A percentile compares a stretch with the other conserved stretches of the same genome.
Conservation (phyloP, 202 grass and related monocot species). For the Schoenoplectus triqueter region DNA sequence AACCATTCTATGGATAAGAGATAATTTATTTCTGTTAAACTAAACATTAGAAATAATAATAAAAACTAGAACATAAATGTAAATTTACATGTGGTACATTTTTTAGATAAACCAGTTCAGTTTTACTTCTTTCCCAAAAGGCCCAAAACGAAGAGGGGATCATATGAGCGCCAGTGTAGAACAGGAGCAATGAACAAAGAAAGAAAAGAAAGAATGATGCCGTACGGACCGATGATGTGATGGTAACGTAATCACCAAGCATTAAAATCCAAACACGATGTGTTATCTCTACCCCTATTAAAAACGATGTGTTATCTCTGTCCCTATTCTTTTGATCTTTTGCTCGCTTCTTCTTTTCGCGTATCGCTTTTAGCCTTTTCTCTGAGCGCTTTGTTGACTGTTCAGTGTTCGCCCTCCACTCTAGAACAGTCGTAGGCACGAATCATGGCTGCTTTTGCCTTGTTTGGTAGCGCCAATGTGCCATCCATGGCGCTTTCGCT, state of each 20-base stretch:
- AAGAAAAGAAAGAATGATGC: neutral
- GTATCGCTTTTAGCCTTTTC: neutral
- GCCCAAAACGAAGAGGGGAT: neutral
- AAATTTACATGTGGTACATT: too few relatives aligned
- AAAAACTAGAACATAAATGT: too few relatives aligned
- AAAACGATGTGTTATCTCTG: neutral
- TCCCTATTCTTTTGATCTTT: neutral
- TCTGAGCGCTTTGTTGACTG: constrained; percentile 4
- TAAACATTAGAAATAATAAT: too few relatives aligned
- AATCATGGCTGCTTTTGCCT: neutral
- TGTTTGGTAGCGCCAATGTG: constrained; percentile 1
- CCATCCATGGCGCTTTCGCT: neutral
- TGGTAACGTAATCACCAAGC: constrained; percentile 49
- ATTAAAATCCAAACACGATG: constrained; percentile 31
- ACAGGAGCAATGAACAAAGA: constrained; percentile 1
- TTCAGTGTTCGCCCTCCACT: constrained; percentile 8
- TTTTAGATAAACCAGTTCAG: too few relatives aligned
- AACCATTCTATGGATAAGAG: too few relatives aligned
- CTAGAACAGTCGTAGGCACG: too few relatives aligned
- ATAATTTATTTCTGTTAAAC: too few relatives aligned
- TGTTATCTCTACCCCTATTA: too few relatives aligned
- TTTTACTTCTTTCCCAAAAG: too few relatives aligned
- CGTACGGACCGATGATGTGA: constrained; percentile 37
- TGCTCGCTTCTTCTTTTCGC: neutral
- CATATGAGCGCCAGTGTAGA: neutral